Base-by-base conservation (phyloP, 1,139 yeast genomes). In the Candida labiduridarum region DNA sequence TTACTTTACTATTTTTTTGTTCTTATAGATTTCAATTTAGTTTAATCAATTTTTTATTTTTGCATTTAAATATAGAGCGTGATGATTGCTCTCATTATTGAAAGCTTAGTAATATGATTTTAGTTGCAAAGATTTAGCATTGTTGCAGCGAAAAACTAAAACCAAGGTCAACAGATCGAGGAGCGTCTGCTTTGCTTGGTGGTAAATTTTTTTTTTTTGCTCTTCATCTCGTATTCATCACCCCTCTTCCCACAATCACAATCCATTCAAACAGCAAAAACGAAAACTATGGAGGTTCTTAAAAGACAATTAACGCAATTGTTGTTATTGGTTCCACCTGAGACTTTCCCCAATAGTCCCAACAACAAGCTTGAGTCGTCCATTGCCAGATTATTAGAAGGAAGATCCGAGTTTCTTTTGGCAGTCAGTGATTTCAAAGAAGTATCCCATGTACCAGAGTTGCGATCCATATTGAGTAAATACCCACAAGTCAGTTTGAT, bases 401-500 rank as follows among this genome's bases (percentile, higher is more conserved):
- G 56, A 9, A 45, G 45, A 35, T 52, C 47, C 15, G 46, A 22
- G 25, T 45, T 46, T 11, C 22, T 55, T 9, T 27, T 53, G 1
- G 52, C 52, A 34, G 43, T 47, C n/a, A 51, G 54, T 35, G 56
- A 53, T 41, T 53, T 47, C 38, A 52, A 49, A 36, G 56, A 55
- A 42, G 34, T 53, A 14, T 45, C 44, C 14, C 46, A 48, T 36
- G 39, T 51, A n/a, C 52, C 56, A 8, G 60, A 54, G 5, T 46
- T 46, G 4, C 53, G 53, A 40, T 25, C 31, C 2, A 56, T 63
- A 1, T 54, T 66, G 14, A 38, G 46, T 3, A 44, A 52, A 27
- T 68, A 61, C 47, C 72, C 74, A 2, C 25, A 47, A 1, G 14
- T 46, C 1, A 56, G 54, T 27, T 64, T 72, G 50, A 39, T 50